Base-by-base conservation (phyloP, 2,329 filamentous ascomycete species). In the Calonectria crousiana region DNA sequence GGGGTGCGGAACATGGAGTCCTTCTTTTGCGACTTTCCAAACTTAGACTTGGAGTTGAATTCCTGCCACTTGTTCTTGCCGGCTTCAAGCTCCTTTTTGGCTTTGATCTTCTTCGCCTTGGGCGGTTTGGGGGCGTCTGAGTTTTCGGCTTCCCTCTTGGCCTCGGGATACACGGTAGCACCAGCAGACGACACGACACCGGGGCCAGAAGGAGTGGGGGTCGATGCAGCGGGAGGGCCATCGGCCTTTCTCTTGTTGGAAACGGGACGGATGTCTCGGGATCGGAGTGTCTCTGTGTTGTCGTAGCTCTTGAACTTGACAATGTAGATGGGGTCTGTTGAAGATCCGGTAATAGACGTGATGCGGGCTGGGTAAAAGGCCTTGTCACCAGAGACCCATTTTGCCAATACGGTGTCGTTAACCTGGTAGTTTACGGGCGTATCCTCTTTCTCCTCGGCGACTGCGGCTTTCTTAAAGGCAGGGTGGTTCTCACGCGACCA, bases 1-100 rank as follows among this genome's bases (percentile, higher is more conserved):
- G 95, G 95, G 3, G 96, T 98, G 60, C 96, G 93, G 84, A 98
- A 98, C 96, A 98, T 98, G 89, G 95, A 98, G 64, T 98, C 95
- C 86, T 98, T 98, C 87, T 96, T 96, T 52, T 87, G 85, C 6
- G 86, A 78, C 84, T 93, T 93, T 77, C 88, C 91, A 77, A 92
- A 88, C 82, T 95, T 96, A 60, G 89, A 90, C 84, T 97, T 98
- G 81, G 90, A 89, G 77, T 92, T 94, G 84, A 98, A 99, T 77
- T 97, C 95, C 83, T 98, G 94, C 97, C 97, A 99, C 83, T 97
- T 98, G 82, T 87, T 94, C 88, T 98, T 98, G 82, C 94, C 93
- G 76, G 93, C 94, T 87, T 98, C 96, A 30, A 98, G 90, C 83
- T 97, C 95, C 84, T 96, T 97, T 75, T 93, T 97, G 65, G 95